Conservation (phyloP, 129 eudicot species). For the Artemisia annua region DNA sequence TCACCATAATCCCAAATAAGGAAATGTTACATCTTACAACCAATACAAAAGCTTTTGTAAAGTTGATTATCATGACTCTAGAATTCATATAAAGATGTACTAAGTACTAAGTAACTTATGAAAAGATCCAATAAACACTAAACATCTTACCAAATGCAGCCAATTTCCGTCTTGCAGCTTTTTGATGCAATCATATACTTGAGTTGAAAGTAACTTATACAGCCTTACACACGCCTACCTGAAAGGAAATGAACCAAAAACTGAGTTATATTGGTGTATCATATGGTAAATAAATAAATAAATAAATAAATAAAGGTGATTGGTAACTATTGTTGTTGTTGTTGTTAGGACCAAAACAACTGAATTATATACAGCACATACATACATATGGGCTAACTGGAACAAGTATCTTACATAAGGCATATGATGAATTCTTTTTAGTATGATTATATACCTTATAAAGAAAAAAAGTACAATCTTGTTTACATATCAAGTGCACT, state of each 20-base stretch:
- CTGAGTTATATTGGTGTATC: neutral
- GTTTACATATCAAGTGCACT: neutral
- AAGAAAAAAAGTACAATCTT: neutral
- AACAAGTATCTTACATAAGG: too few species aligned
- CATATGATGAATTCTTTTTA: neutral
- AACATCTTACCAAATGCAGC: neutral
- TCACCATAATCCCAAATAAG: too few species aligned
- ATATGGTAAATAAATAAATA: neutral
- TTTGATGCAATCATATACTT: neutral
- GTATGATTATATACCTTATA: neutral
- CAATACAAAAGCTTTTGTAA: neutral
- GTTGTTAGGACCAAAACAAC: neutral
- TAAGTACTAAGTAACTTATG: neutral
- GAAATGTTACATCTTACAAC: too few species aligned
- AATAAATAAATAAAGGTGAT: too few species aligned
- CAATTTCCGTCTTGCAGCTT: neutral
- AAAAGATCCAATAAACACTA: neutral
- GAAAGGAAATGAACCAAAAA: too few species aligned
- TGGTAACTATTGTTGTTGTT: too few species aligned
- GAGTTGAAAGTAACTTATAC: neutral
- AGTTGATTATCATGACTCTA: too few species aligned
- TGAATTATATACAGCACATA: too few species aligned
- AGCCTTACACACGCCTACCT: neutral
- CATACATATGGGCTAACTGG: too few species aligned
- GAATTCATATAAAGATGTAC: neutral